A percentile compares a stretch with the other conserved stretches of the same genome.
phyloP scores from a whole-genome alignment of 2,329 filamentous ascomycete species.

The Trichoderma koningiopsis region DNA sequence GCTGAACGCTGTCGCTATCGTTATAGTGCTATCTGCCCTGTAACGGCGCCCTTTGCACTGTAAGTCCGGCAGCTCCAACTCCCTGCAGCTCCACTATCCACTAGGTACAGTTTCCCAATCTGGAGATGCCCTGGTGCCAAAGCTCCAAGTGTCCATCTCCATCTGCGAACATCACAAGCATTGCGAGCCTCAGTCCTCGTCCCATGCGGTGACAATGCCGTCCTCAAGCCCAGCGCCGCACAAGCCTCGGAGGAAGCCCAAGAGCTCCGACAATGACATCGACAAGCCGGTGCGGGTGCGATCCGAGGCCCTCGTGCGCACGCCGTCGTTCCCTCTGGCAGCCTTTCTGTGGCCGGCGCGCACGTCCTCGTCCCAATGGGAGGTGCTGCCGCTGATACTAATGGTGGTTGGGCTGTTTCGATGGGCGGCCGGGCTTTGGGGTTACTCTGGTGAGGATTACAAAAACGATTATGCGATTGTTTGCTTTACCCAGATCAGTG shows the following conservation, averaged over 20 bases:
- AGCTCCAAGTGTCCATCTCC: constrained; percentile 23
- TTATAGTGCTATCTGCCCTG: not conserved
- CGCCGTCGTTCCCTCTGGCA: constrained; percentile 83
- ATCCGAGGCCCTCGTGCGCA: constrained; percentile 51
- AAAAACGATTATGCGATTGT: not conserved
- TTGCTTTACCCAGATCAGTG: not conserved
- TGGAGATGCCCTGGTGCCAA: constrained; percentile 6
- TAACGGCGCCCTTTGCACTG: not conserved
- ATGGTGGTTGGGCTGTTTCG: constrained; percentile 91
- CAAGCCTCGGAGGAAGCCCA: constrained; percentile 61
- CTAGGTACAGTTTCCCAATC: constrained; percentile 27
- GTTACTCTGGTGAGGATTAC: constrained; percentile 75
- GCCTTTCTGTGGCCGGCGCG: constrained; percentile 94
- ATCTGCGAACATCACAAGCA: constrained; percentile 20
- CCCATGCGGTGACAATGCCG: constrained; percentile 38
- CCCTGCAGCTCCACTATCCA: constrained; percentile 27
- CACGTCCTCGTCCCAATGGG: constrained; percentile 85
- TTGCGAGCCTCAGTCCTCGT: not conserved
- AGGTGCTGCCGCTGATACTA: constrained; percentile 81
- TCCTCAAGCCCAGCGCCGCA: constrained; percentile 60
- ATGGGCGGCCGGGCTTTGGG: constrained; percentile 91
- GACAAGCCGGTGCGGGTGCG: constrained; percentile 38
- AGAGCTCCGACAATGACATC: constrained; percentile 49
- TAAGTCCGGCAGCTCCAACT: constrained; percentile 27
- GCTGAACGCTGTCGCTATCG: constrained; percentile 33